A percentile compares a stretch with the other conserved stretches of the same genome.
These are phyloP conservation scores for Penicillium psychrosexuale DNA, from an alignment of 2,329 filamentous ascomycete genomes.

Conservation along the genomic window DNA sequence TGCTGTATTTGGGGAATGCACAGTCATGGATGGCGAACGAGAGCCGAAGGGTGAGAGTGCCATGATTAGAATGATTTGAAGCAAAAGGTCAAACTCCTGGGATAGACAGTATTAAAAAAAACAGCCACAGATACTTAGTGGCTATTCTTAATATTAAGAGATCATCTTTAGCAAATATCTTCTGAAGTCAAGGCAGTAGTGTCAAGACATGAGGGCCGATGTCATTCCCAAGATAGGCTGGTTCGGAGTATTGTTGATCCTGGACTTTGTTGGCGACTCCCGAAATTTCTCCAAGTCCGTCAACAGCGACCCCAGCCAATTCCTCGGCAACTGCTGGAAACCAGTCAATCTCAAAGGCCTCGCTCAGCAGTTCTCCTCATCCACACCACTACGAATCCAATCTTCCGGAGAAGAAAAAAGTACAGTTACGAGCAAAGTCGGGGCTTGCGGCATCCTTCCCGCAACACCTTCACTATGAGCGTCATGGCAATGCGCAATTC, in stretches of 20 bases:
- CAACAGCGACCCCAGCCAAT: constrained; percentile 8
- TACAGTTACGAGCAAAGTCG: neutral
- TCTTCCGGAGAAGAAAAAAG: neutral
- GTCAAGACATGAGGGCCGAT: neutral
- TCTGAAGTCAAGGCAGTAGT: neutral
- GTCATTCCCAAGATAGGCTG: neutral
- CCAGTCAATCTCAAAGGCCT: neutral
- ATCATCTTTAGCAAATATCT: constrained; percentile 2
- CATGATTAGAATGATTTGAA: constrained; percentile 27
- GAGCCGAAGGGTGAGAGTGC: constrained; percentile 44
- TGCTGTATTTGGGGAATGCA: constrained; percentile 32
- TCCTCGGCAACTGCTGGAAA: neutral
- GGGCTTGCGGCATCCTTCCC: constrained; percentile 2
- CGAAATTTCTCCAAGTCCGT: constrained; percentile 30
- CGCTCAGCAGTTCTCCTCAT: neutral
- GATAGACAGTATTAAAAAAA: neutral
- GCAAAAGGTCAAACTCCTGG: neutral
- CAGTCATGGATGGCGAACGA: constrained; percentile 36
- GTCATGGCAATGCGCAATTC: constrained; percentile 33
- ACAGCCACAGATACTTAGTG: neutral
- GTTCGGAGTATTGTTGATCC: constrained; percentile 35
- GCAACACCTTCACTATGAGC: constrained; percentile 8
- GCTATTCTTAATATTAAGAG: neutral
- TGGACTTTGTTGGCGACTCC: constrained; percentile 12
- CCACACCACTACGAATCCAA: neutral